These are phyloP conservation scores for Ramaria sp. DNA, from an alignment of 768 basidiomycete genomes.

Conservation along the genomic window DNA sequence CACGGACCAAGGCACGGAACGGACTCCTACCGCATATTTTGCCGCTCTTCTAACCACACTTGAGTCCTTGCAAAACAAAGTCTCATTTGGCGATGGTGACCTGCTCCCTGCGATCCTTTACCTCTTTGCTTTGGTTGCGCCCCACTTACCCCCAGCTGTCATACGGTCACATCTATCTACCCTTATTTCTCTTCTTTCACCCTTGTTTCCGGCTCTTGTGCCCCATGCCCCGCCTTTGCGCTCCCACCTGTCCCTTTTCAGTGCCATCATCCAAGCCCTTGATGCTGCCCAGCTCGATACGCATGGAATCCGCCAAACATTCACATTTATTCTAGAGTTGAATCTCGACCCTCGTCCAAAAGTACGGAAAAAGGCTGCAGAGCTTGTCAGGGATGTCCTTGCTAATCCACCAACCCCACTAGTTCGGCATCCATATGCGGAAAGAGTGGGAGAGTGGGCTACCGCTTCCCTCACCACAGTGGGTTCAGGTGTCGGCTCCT, in stretches of 20 bases:
- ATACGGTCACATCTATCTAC: constrained; percentile 66
- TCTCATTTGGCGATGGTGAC: constrained; percentile 49
- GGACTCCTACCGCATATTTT: constrained; percentile 85
- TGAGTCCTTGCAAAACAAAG: constrained; percentile 48
- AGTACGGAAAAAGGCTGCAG: constrained; percentile 84
- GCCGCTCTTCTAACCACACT: constrained; percentile 82
- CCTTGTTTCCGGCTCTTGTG: constrained; percentile 60
- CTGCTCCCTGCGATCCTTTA: constrained; percentile 79
- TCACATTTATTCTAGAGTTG: constrained; percentile 75
- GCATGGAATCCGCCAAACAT: constrained; percentile 65
- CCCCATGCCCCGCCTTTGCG: constrained; percentile 70
- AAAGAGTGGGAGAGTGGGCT: constrained; percentile 73
- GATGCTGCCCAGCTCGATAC: constrained; percentile 62
- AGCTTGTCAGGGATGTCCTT: constrained; percentile 72
- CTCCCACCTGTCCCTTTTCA: constrained; percentile 75
- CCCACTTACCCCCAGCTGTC: constrained; percentile 72
- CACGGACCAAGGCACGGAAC: constrained; percentile 54
- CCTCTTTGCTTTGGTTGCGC: constrained; percentile 65
- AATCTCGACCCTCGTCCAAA: constrained; percentile 86
- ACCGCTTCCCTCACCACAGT: constrained; percentile 56
- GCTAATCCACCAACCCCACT: constrained; percentile 68
- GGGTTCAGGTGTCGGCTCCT: constrained; percentile 47
- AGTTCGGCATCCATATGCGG: constrained; percentile 75
- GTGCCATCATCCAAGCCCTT: constrained; percentile 54
- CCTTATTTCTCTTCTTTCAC: constrained; percentile 62